A percentile compares a stretch with the other conserved stretches of the same genome.
Evolutionary conservation across 805 yeast genomes (phyloP).

Genomic region (Wickerhamomyces chaumierensis): DNA sequence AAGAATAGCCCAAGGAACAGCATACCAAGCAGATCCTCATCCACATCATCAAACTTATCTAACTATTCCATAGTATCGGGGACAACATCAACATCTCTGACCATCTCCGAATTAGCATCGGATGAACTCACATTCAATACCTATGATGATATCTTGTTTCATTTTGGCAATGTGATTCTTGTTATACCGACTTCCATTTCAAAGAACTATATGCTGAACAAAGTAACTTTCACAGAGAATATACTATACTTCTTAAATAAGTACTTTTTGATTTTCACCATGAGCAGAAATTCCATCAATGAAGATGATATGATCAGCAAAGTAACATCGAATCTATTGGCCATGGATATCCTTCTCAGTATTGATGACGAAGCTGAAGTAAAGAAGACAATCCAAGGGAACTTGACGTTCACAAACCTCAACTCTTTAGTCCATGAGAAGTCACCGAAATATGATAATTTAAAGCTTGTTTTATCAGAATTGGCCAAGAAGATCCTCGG

Average conservation of each 20-base stretch:
- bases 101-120: neutral
- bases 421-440: conserved; percentile 1
- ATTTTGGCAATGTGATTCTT: conserved; percentile 18
- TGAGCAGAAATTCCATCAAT: neutral
- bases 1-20: too few species aligned
- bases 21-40: neutral
- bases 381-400: conserved; percentile 7
- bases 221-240: conserved; percentile 13
- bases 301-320: neutral
- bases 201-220: conserved; percentile 18
- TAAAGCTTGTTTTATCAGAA: conserved; percentile 3
- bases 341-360: conserved; percentile 10
- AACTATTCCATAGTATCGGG: too few species aligned
- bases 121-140: neutral
- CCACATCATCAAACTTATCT: too few species aligned
- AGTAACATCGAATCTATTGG: conserved; percentile 6
- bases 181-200: conserved; percentile 13
- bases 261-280: neutral
- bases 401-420: conserved; percentile 7
- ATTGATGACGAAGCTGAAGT: conserved; percentile 23
- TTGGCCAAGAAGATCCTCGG: conserved; percentile 4
- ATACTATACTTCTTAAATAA: conserved; percentile 12
- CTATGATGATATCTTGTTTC: conserved; percentile 17
- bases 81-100: neutral
- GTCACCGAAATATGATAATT: conserved; percentile 10